A percentile compares a stretch with the other conserved stretches of the same genome.
phyloP scores from a whole-genome alignment of 495 filamentous ascomycete species.

The Penicillium turbatum region DNA sequence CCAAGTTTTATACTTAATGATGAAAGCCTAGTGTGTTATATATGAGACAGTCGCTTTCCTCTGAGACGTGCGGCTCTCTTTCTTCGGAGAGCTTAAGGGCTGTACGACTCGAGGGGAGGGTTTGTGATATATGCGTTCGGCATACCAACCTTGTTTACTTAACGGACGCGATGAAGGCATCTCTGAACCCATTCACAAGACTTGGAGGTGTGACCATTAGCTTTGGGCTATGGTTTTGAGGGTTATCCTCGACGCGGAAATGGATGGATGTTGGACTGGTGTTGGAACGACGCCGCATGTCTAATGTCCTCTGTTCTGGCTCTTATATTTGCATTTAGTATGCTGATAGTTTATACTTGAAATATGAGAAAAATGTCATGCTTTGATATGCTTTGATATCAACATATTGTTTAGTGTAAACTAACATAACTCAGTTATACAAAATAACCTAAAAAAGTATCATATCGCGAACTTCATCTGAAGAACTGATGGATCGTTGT shows the following conservation, averaged over 20 bases:
- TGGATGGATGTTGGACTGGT: constrained; percentile 2
- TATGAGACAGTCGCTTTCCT: constrained; percentile 72
- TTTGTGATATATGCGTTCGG: constrained; percentile 98
- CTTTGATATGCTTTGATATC: no score
- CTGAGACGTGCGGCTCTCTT: constrained; percentile 75
- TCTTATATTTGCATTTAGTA: neutral
- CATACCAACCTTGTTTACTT: constrained; percentile 94
- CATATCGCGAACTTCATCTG: no score
- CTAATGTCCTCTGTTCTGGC: neutral
- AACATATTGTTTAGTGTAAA: no score
- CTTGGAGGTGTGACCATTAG: constrained; percentile 42
- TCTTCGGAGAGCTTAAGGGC: constrained; percentile 87
- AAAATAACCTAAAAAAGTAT: no score
- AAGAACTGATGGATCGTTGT: neutral
- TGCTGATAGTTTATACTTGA: no score
- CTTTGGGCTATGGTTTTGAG: constrained; percentile 4
- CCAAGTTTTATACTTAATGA: constrained; percentile 97
- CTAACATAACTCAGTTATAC: no score
- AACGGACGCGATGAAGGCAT: constrained; percentile 96
- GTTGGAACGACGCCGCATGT: constrained; percentile 7
- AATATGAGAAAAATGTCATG: no score
- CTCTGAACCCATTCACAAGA: constrained; percentile 65
- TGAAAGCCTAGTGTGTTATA: constrained; percentile 97
- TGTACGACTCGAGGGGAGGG: constrained; percentile 60
- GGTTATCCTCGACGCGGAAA: neutral